Conservation (phyloP, 306 rosid species). For the Sphenostylis stenocarpa region DNA sequence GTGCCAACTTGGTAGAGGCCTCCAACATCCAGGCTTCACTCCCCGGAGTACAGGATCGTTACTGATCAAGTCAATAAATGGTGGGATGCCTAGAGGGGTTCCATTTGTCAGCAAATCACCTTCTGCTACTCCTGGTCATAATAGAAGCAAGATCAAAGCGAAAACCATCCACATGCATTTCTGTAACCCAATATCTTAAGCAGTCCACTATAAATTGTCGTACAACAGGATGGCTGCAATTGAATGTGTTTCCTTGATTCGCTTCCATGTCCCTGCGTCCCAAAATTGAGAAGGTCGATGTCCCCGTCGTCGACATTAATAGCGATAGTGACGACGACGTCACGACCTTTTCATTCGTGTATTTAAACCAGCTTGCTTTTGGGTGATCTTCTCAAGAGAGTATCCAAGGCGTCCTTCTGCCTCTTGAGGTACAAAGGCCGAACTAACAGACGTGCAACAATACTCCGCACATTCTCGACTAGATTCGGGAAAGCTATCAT, state of each 20-base stretch:
- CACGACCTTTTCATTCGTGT: slow-evolving; percentile 47
- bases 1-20: too few relatives aligned
- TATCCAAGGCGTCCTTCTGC: slow-evolving; percentile 29
- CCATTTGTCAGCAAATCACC: slow-evolving; percentile 75
- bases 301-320: slow-evolving; percentile 33
- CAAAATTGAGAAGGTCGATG: slow-evolving; percentile 24
- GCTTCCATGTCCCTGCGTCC: slow-evolving; percentile 34
- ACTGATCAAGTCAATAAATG: slow-evolving; percentile 87
- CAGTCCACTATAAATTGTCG: slow-evolving; percentile 84
- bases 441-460: slow-evolving; percentile 25
- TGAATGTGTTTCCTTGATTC: slow-evolving; percentile 51
- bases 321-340: slow-evolving; percentile 41
- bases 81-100: slow-evolving; percentile 83
- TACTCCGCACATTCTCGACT: slow-evolving; percentile 22
- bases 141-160: slow-evolving; percentile 99
- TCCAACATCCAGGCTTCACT: too few relatives aligned
- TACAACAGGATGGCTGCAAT: slow-evolving; percentile 94
- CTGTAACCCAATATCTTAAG: slow-evolving; percentile 97
- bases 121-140: slow-evolving; percentile 85
- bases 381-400: slow-evolving; percentile 31
- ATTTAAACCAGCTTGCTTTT: slow-evolving; percentile 28
- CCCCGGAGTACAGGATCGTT: slow-evolving; percentile 82
- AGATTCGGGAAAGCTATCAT: slow-evolving; percentile 26
- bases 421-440: slow-evolving; percentile 39
- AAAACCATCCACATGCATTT: slow-evolving; percentile 98